Evolutionary conservation across 2,329 filamentous ascomycete species (phyloP), one percentile per base, ranked within the genome.

Genomic region (Apiospora hydei): DNA sequence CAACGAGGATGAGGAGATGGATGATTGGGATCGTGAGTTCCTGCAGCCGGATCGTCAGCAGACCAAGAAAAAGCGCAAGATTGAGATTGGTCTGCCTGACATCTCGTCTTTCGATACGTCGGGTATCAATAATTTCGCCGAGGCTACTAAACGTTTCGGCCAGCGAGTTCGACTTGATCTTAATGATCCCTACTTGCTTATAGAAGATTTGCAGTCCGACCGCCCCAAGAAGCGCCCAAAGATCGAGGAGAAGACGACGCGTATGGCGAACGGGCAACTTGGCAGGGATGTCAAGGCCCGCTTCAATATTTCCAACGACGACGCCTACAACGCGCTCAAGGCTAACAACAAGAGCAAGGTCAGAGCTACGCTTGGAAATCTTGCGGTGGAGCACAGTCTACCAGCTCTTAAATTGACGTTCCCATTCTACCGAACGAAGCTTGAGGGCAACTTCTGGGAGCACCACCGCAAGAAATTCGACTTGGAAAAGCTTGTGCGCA

Each of bases 271-370:
- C 71, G 90, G 91, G 21, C 92, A 91, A 69, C 84, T 94, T 57
- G 90, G 91, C 3, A 93, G 92, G 71, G 91, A 94, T 71, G 88
- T 98, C 47, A 90, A 90, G 49, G 90, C 92, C 76, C 92, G 96
- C 57, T 99, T 98, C 87, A 98, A 98, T 80, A 93, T 97, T 72
- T 98, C 95, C 43, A 98, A 98, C 75, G 96, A 99, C 78, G 93
- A 96, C 72, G 95, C 95, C 1, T 99, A 99, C 81, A 95, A 98
- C 79, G 90, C 95, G 73, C 89, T 99, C 64, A 98, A 98, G 83
- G 95, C 98, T 82, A 98, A 98, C 79, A 95, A 97, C 79, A 94
- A 97, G 83, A 95, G 94, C 87, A 98, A 98, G 83, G 94, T 99
- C 73, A 91, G 96, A 76, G 96, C 95, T 70, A 97, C 94, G 1